These are phyloP conservation scores for Cytospora piceicola DNA, from an alignment of 2,329 filamentous ascomycete species.

Conservation along the genomic window DNA sequence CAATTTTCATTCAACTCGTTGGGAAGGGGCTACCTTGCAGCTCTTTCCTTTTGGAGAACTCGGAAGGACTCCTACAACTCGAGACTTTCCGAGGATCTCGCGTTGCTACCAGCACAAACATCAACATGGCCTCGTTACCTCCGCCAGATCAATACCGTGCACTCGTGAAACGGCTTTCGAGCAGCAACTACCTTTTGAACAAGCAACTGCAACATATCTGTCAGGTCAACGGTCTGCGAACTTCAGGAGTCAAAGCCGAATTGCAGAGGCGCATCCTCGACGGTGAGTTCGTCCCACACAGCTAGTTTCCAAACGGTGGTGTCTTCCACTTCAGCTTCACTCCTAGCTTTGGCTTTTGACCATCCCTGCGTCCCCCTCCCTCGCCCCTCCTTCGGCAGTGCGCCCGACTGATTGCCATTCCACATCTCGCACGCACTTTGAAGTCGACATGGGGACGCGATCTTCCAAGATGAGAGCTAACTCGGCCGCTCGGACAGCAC, in stretches of 20 bases:
- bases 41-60: slow-evolving; percentile 13
- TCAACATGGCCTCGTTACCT: slow-evolving; percentile 32
- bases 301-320: neutral
- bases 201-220: slow-evolving; percentile 77
- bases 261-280: slow-evolving; percentile 78
- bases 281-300: slow-evolving; percentile 64
- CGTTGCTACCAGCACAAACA: neutral
- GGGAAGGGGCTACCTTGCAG: neutral
- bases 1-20: neutral
- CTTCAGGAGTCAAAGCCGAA: slow-evolving; percentile 82
- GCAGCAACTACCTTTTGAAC: slow-evolving; percentile 52
- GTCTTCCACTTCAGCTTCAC: neutral
- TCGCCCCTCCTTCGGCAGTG: neutral
- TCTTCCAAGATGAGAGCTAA: slow-evolving; percentile 18
- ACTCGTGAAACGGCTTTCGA: slow-evolving; percentile 46
- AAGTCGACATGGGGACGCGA: neutral
- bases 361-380: neutral
- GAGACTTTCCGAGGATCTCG: neutral
- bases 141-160: slow-evolving; percentile 48
- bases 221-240: slow-evolving; percentile 71
- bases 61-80: slow-evolving; percentile 10
- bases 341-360: neutral
- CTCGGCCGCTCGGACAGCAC: slow-evolving; percentile 22
- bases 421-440: neutral
- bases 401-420: neutral